phyloP scores from a whole-genome alignment of 495 filamentous ascomycete species.

The Neurospora sp. region DNA sequence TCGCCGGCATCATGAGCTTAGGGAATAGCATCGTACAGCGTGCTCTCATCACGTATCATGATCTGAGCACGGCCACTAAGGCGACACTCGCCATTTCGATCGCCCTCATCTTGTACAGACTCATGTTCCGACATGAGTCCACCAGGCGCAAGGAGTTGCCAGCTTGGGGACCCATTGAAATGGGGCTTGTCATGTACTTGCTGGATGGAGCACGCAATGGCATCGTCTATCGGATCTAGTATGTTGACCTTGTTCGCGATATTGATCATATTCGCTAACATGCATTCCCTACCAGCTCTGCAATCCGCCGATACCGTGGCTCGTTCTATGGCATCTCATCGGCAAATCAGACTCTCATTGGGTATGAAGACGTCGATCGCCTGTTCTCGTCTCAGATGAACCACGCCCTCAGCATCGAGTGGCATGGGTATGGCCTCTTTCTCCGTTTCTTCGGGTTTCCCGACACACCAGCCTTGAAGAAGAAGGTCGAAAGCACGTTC shows the following conservation, averaged over 20 bases:
- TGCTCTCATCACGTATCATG: background rate
- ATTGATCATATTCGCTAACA: background rate
- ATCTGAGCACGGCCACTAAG: background rate
- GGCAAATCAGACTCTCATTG: constrained; percentile 1
- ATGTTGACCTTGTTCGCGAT: background rate
- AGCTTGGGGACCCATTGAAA: background rate
- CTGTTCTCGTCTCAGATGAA: background rate
- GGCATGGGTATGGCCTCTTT: background rate
- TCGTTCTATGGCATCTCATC: constrained; percentile 4
- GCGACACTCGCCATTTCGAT: background rate
- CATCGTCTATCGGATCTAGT: background rate
- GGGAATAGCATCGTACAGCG: background rate
- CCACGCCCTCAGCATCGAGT: background rate
- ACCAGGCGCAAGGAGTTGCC: background rate
- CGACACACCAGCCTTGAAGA: background rate
- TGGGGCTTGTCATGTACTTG: background rate
- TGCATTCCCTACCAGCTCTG: background rate
- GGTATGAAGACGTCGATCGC: background rate
- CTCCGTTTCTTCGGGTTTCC: constrained; percentile 2
- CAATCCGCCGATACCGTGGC: background rate
- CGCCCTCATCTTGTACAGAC: background rate
- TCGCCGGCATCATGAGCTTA: background rate
- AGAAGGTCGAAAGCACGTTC: background rate
- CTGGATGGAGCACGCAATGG: background rate
- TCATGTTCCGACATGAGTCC: background rate